Evolutionary conservation across 1,284 basidiomycete genomes (phyloP), one percentile per base, ranked within the genome.

Genomic region (Ustilago hordei): DNA sequence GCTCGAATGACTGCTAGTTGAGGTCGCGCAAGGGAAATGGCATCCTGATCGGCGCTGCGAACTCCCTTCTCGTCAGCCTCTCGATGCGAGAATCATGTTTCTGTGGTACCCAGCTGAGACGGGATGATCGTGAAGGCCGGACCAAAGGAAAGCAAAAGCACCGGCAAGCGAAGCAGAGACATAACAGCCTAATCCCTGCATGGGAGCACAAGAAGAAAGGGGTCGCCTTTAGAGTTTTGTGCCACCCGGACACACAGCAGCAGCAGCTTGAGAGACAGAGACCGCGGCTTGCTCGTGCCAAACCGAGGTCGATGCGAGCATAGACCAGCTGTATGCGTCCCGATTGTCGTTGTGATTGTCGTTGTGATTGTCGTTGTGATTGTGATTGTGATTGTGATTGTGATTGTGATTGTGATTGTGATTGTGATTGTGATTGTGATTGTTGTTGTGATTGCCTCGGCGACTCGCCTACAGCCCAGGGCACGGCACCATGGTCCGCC

Each of bases 371-470:
- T n/a, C n/a, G n/a, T n/a, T n/a, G n/a, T n/a, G n/a, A n/a, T n/a
- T n/a, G n/a, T n/a, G n/a, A n/a, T n/a, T n/a, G n/a, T n/a, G n/a
- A n/a, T n/a, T n/a, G n/a, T n/a, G n/a, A n/a, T n/a, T n/a, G n/a
- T n/a, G n/a, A n/a, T n/a, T n/a, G n/a, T n/a, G n/a, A n/a, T n/a
- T n/a, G n/a, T n/a, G n/a, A n/a, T n/a, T n/a, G n/a, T n/a, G n/a
- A n/a, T n/a, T n/a, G n/a, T n/a, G n/a, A n/a, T n/a, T n/a, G n/a
- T n/a, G n/a, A n/a, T n/a, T n/a, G n/a, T n/a, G n/a, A n/a, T n/a
- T n/a, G n/a, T n/a, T n/a, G 48, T 50, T 50, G 48, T 28, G 23
- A 31, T 50, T 50, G 8, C 48, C 48, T 50, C 48, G 48, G 28
- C 48, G 48, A 50, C 48, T 50, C 48, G 48, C 48, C 28, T 50